Evolutionary conservation across 768 basidiomycete species (phyloP).

Genomic region (Calocybe cyanea): DNA sequence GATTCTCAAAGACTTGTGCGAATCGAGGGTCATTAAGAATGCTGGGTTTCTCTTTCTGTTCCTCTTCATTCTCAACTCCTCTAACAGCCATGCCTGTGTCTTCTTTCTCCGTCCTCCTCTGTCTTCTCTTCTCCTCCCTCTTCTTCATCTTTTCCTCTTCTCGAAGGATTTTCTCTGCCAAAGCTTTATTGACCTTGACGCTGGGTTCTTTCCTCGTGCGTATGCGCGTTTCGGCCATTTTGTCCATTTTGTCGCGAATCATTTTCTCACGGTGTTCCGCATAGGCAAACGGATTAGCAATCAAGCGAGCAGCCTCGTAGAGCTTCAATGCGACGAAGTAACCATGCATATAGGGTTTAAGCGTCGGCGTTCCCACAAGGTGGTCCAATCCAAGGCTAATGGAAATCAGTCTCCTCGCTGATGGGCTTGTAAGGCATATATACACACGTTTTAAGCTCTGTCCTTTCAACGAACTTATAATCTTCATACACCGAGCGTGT

Average conservation of each 20-base stretch:
- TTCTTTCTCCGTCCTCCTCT: conserved; percentile 37
- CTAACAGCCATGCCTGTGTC: conserved; percentile 32
- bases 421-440: not conserved
- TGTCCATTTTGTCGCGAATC: conserved; percentile 86
- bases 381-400: conserved; percentile 88
- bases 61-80: conserved; percentile 28
- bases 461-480: conserved; percentile 93
- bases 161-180: conserved; percentile 79
- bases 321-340: conserved; percentile 96
- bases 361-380: conserved; percentile 88
- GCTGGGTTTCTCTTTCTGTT: conserved; percentile 35
- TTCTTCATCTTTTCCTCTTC: conserved; percentile 60
- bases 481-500: conserved; percentile 85
- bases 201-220: conserved; percentile 70
- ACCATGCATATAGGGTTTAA: conserved; percentile 99
- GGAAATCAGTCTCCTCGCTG: conserved; percentile 4
- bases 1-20: conserved; percentile 84
- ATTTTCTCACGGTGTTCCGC: conserved; percentile 89
- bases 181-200: conserved; percentile 71
- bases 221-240: conserved; percentile 90
- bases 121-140: conserved; percentile 51
- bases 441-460: conserved; percentile 79
- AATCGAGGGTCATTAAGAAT: conserved; percentile 88
- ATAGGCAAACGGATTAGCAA: conserved; percentile 95
- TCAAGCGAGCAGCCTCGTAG: conserved; percentile 92